These are phyloP conservation scores for Pseudonitzschia pungens DNA, from an alignment of 108 stramenopile genomes.

Conservation along the genomic window DNA sequence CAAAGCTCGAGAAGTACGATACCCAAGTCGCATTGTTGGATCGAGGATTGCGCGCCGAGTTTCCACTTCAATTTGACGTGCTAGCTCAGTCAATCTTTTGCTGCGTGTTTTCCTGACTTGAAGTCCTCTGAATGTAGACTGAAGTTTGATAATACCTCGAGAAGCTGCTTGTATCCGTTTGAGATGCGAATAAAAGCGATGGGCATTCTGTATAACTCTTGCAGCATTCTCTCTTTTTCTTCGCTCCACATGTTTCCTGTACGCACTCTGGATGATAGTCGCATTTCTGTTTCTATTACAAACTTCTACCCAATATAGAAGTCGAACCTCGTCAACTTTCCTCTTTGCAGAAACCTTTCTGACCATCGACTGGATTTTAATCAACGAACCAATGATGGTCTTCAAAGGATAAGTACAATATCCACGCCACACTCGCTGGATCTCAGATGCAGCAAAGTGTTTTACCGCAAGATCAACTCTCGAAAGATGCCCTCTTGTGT, in stretches of 20 bases:
- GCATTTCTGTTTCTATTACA: slow-evolving; percentile 32
- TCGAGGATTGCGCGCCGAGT: slow-evolving; percentile 35
- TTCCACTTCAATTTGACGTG: slow-evolving; percentile 34
- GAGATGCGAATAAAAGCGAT: slow-evolving; percentile 18
- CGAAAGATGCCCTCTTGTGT: slow-evolving; percentile 35
- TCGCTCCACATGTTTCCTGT: slow-evolving; percentile 16
- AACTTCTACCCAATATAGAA: slow-evolving; percentile 17
- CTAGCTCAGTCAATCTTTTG: slow-evolving; percentile 18
- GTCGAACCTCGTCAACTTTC: not conserved
- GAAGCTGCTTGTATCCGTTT: slow-evolving; percentile 14
- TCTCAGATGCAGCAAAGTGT: slow-evolving; percentile 60
- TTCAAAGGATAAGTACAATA: slow-evolving; percentile 28
- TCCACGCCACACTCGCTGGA: slow-evolving; percentile 75
- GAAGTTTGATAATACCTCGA: slow-evolving; percentile 22
- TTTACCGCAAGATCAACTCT: slow-evolving; percentile 28
- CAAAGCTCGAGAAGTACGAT: slow-evolving; percentile 44
- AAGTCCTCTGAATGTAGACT: slow-evolving; percentile 32
- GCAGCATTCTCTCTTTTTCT: slow-evolving; percentile 17
- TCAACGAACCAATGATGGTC: slow-evolving; percentile 29
- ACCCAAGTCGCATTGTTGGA: slow-evolving; percentile 41
- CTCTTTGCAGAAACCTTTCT: slow-evolving; percentile 22
- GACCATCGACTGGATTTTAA: slow-evolving; percentile 49
- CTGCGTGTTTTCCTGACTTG: slow-evolving; percentile 19
- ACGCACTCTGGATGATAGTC: slow-evolving; percentile 22
- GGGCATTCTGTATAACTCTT: slow-evolving; percentile 21